Conservation (phyloP, 2,329 filamentous ascomycete genomes). For the Bisporella sp. region DNA sequence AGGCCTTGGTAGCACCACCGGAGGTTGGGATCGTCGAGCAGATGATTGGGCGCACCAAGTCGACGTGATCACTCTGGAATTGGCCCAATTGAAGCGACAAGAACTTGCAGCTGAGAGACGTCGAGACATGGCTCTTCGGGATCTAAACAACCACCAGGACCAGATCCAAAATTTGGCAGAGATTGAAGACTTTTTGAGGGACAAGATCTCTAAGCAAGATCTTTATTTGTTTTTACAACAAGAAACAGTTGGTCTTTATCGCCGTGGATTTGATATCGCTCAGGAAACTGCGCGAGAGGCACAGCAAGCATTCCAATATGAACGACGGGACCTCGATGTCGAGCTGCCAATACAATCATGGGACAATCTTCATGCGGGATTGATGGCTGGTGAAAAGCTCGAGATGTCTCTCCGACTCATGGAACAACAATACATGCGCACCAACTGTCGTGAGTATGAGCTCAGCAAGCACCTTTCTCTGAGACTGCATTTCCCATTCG, state of each 20-base stretch:
- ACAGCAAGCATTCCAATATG: background rate
- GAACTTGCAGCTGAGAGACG: background rate
- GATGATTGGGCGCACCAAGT: background rate
- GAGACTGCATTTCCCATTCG: background rate
- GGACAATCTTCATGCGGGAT: background rate
- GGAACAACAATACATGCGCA: background rate
- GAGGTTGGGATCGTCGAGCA: background rate
- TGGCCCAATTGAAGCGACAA: background rate
- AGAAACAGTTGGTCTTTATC: background rate
- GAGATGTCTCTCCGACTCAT: background rate
- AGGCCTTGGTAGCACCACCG: too few species aligned
- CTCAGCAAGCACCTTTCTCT: conserved; percentile 3
- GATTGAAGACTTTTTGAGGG: background rate
- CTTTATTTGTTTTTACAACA: conserved; percentile 1
- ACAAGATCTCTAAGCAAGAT: background rate
- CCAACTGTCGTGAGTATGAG: background rate
- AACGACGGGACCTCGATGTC: background rate
- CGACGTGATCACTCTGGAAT: background rate
- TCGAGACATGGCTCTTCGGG: background rate
- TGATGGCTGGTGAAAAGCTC: conserved; percentile 3
- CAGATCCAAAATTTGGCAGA: conserved; percentile 1
- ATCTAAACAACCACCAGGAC: background rate
- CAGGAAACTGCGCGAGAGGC: background rate
- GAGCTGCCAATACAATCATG: background rate
- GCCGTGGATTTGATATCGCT: background rate